phyloP scores from a whole-genome alignment of 495 filamentous ascomycete genomes.

The Penicillium cinerascens region DNA sequence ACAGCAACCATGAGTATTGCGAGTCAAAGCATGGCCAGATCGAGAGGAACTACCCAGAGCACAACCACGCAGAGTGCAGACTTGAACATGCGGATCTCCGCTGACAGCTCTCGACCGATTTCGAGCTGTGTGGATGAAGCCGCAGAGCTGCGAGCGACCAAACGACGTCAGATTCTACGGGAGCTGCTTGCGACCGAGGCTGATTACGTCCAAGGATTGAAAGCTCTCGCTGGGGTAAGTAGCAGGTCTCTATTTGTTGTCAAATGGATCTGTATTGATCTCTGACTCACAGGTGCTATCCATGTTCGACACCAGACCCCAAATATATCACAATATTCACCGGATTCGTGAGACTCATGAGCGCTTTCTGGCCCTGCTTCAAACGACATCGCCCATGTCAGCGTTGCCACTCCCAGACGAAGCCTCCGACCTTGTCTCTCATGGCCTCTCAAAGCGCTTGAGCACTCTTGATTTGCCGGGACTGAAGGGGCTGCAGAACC shows the following conservation, averaged over 20 bases:
- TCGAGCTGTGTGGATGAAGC: conserved; percentile 62
- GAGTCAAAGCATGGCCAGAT: conserved; percentile 62
- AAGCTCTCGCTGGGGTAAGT: conserved; percentile 78
- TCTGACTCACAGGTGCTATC: conserved; percentile 29
- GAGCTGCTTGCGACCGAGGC: conserved; percentile 85
- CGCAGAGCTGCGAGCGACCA: conserved; percentile 65
- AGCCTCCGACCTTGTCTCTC: conserved; percentile 18
- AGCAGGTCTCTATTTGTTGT: background rate
- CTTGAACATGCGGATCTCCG: conserved; percentile 56
- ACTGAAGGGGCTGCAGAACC: conserved; percentile 27
- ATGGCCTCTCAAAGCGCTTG: conserved; percentile 19
- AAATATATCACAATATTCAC: conserved; percentile 44
- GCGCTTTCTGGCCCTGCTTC: conserved; percentile 34
- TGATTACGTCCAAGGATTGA: conserved; percentile 82
- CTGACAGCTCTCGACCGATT: conserved; percentile 59
- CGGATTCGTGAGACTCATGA: conserved; percentile 45
- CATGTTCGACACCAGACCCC: conserved; percentile 30
- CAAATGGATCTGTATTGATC: background rate
- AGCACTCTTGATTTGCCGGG: conserved; percentile 23
- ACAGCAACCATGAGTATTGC: conserved; percentile 71
- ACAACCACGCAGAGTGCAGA: conserved; percentile 50
- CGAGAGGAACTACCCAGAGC: conserved; percentile 52
- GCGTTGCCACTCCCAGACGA: conserved; percentile 12
- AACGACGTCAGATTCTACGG: conserved; percentile 73
- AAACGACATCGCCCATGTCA: conserved; percentile 30